Evolutionary conservation across 1,284 basidiomycete species (phyloP), one percentile per base, ranked within the genome.

Genomic region (Moniliophthora roreri): DNA sequence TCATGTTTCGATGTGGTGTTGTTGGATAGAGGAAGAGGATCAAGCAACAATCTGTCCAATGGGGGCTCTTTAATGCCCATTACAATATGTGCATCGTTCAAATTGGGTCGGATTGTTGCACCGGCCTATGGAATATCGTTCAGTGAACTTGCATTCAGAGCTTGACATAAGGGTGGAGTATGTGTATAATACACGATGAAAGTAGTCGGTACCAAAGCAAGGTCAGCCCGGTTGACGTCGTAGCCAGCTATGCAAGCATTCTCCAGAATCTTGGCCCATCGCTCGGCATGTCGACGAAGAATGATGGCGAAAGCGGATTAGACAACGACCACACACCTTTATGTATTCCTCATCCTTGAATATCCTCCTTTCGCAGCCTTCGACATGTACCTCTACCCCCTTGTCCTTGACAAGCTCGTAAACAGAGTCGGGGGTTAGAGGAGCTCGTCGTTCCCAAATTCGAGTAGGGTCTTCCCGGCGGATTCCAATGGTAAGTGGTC

Each of bases 41-140:
- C 63, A 4, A 76, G 79, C 57, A 83, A 67, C n/a, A 93, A 73
- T 58, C 84, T 79, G 34, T 72, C 51, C 3, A 92, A 68, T 2
- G 89, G 88, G 0, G 89, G 84, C 68, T 96, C 93, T 66, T 96
- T 96, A 69, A 96, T 93, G 1, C 93, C 93, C 4, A 95, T 66
- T 20, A 93, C 69, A 44, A 96, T 81, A 62, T 93, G 85, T 1
- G 89, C 85, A 15, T 80, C 74, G 5, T 74, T 69, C n/a, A 93
- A 77, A 13, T 73, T 75, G 1, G 76, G 67, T 50, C 82, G 81
- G 38, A 91, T 65, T 11, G 68, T 75, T 15, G 93, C 93, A 8
- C 93, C 93, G 24, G 84, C 91, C 91, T 95, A 56, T 37, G 48
- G 47, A 62, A 38, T 48, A 21, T 49, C 13, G 42, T 53, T 53